Evolutionary conservation across 331 rosid species (phyloP).

Genomic region (Spiraea crenata): DNA sequence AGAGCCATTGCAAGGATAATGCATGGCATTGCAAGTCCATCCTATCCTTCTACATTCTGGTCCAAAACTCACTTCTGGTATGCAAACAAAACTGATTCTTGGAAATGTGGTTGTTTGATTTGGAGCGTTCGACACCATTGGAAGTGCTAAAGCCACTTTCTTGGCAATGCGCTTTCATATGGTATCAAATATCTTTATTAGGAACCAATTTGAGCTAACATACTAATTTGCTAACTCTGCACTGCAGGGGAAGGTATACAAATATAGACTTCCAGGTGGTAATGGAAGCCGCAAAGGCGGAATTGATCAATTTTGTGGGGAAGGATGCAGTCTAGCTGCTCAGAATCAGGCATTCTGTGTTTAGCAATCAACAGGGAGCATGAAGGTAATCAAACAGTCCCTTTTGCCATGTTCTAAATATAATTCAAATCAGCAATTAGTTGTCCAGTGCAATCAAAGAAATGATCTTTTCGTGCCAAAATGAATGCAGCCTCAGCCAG

Average conservation of each 20-base stretch:
- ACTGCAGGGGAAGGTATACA: conserved; percentile 85
- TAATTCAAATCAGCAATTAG: too few species aligned
- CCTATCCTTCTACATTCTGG: conserved; percentile 81
- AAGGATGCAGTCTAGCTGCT: conserved; percentile 41
- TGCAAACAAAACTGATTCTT: not conserved
- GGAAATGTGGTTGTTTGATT: not conserved
- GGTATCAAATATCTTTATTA: not conserved
- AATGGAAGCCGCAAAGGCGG: conserved; percentile 84
- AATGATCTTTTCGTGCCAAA: not conserved
- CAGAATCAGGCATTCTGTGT: conserved; percentile 12
- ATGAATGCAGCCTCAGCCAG: too few species aligned
- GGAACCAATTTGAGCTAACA: conserved; percentile 17
- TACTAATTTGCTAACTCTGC: conserved; percentile 31
- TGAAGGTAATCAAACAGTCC: conserved; percentile 19
- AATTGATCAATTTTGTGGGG: conserved; percentile 53
- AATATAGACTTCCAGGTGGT: conserved; percentile 51
- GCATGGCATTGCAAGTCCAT: conserved; percentile 96
- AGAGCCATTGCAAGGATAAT: conserved; percentile 90
- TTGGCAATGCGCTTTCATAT: not conserved
- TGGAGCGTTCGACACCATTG: not conserved
- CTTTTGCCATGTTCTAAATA: not conserved
- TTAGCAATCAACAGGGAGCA: not conserved
- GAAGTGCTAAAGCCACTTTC: not conserved
- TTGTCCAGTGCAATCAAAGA: not conserved
- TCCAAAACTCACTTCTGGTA: conserved; percentile 93